phyloP scores from a whole-genome alignment of 192 early-diverging fungal species.

The Rhizophagus sp. region DNA sequence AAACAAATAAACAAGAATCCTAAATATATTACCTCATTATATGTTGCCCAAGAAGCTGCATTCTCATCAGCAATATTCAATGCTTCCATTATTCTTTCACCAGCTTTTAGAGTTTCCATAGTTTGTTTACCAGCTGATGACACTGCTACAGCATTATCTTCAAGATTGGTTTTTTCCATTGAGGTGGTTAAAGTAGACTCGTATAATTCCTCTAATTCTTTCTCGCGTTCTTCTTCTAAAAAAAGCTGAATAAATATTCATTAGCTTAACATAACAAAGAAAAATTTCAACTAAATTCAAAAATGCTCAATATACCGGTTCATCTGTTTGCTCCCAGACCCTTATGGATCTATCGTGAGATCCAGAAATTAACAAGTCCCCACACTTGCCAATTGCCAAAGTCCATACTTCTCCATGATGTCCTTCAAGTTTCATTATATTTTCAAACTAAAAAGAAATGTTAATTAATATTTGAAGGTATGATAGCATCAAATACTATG shows the following conservation, averaged over 20 bases:
- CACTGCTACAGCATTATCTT: conserved; percentile 54
- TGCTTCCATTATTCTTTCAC: conserved; percentile 92
- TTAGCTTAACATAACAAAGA: conserved; percentile 27
- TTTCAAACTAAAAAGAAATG: conserved; percentile 66
- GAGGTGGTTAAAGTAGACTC: conserved; percentile 74
- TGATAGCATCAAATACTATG: not conserved
- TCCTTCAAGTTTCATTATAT: conserved; percentile 89
- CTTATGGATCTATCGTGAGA: conserved; percentile 95
- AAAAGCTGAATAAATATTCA: conserved; percentile 63
- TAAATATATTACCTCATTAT: conserved; percentile 49
- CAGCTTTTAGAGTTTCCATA: conserved; percentile 93
- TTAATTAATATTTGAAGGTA: conserved; percentile 8
- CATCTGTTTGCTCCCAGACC: conserved; percentile 96
- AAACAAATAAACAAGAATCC: not conserved
- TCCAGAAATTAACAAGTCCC: conserved; percentile 82
- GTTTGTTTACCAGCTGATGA: conserved; percentile 86
- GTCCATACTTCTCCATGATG: conserved; percentile 96
- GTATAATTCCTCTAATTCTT: conserved; percentile 88
- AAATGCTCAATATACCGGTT: conserved; percentile 49
- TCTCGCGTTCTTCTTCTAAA: conserved; percentile 94
- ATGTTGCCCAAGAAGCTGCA: conserved; percentile 63
- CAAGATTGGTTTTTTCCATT: conserved; percentile 56
- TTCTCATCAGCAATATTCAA: conserved; percentile 89
- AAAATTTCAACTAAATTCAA: not conserved
- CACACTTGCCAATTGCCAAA: conserved; percentile 86